Evolutionary conservation across 2,329 filamentous ascomycete genomes (phyloP).

Genomic region (Incumbomyces lentus): DNA sequence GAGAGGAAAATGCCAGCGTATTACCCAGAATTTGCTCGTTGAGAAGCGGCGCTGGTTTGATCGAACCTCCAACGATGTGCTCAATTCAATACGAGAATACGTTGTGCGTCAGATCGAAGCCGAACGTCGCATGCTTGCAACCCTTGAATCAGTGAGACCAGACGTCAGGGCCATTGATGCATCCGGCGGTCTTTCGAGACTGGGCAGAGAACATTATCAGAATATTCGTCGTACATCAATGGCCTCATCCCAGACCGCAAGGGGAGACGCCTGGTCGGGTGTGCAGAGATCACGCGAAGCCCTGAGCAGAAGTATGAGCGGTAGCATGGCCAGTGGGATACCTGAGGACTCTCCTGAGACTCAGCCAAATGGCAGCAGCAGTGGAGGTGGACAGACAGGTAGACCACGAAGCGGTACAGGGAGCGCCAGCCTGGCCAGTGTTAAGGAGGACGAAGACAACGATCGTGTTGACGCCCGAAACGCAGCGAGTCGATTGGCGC

Average conservation of each 20-base stretch:
- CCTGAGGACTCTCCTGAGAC: conserved; percentile 52
- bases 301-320: conserved; percentile 65
- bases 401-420: conserved; percentile 24
- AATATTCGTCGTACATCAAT: conserved; percentile 61
- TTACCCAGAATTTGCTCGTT: conserved; percentile 77
- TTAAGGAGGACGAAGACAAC: conserved; percentile 72
- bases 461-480: conserved; percentile 92
- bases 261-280: conserved; percentile 97
- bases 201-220: conserved; percentile 83
- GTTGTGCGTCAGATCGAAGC: conserved; percentile 91
- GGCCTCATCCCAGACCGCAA: conserved; percentile 83
- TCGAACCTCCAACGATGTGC: conserved; percentile 73
- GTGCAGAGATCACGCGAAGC: conserved; percentile 74
- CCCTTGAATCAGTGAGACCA: conserved; percentile 84
- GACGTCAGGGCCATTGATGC: conserved; percentile 89
- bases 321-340: conserved; percentile 45
- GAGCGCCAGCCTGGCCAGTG: conserved; percentile 46
- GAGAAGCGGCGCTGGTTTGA: conserved; percentile 89
- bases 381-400: conserved; percentile 24
- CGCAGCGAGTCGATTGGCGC: conserved; percentile 83
- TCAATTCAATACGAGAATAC: conserved; percentile 78
- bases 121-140: conserved; percentile 80
- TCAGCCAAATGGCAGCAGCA: conserved; percentile 29
- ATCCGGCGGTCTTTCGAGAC: conserved; percentile 75
- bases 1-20: conserved; percentile 72